phyloP scores from a whole-genome alignment of 1,284 basidiomycete species.

The Sporisorium exsertum region DNA sequence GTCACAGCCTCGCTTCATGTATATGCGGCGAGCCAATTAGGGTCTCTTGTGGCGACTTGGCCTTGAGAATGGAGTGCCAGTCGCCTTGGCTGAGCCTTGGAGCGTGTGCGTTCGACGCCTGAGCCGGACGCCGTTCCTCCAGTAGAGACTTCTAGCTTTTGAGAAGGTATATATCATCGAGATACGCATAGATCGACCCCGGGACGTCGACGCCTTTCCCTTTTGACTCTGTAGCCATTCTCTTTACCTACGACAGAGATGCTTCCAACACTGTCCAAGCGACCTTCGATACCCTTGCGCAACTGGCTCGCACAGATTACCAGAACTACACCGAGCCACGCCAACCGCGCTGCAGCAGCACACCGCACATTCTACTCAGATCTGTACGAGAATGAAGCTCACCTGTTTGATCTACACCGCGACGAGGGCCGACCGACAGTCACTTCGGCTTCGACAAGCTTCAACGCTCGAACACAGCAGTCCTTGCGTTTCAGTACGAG shows the following conservation, averaged over 20 bases:
- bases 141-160: not conserved
- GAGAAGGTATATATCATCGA: not conserved
- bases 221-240: not conserved
- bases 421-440: constrained; percentile 25
- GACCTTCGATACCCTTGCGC: constrained; percentile 12
- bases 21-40: constrained; percentile 1
- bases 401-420: constrained; percentile 38
- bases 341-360: constrained; percentile 1
- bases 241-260: constrained; percentile 2
- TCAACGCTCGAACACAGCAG: constrained; percentile 19
- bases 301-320: constrained; percentile 3
- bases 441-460: constrained; percentile 7
- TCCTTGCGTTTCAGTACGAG: constrained; percentile 27
- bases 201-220: not conserved
- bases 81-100: not conserved
- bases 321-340: constrained; percentile 11
- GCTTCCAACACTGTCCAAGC: constrained; percentile 4
- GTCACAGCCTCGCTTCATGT: not conserved
- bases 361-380: constrained; percentile 33
- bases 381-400: constrained; percentile 46
- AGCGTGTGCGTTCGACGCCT: not conserved
- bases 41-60: not conserved
- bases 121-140: not conserved
- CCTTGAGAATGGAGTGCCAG: not conserved
- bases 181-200: not conserved